Percentiles rank a stretch among this genome's conserved stretches.
These are phyloP conservation scores for Aspergillus taichungensis DNA, from an alignment of 495 filamentous ascomycete genomes.

Conservation along the genomic window DNA sequence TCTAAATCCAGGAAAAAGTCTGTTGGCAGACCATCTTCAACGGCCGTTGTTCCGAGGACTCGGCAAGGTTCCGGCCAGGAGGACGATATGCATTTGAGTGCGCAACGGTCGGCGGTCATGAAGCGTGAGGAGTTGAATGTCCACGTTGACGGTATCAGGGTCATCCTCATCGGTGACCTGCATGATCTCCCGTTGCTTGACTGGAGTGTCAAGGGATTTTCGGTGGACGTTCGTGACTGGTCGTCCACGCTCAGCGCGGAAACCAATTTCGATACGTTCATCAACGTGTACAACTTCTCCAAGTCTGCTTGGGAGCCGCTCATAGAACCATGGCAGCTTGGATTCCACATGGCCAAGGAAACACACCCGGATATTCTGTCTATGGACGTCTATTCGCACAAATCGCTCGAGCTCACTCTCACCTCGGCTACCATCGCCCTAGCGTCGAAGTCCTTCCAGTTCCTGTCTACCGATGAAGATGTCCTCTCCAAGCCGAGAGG, in stretches of 20 bases:
- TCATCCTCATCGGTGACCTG: constrained; percentile 89
- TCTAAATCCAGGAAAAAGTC: constrained; percentile 49
- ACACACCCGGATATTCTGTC: constrained; percentile 65
- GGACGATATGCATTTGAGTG: constrained; percentile 11
- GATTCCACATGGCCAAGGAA: constrained; percentile 79
- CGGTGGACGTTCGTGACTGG: constrained; percentile 79
- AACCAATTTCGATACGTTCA: constrained; percentile 80
- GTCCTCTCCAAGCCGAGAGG: constrained; percentile 90
- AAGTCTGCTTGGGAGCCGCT: constrained; percentile 98
- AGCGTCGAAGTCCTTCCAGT: constrained; percentile 83
- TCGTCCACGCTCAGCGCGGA: constrained; percentile 79
- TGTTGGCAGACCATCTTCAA: constrained; percentile 56
- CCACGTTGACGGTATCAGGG: constrained; percentile 75
- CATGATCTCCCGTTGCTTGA: constrained; percentile 93
- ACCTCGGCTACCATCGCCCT: constrained; percentile 92
- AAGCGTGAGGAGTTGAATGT: constrained; percentile 80
- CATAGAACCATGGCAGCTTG: constrained; percentile 92
- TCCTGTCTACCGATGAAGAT: constrained; percentile 82
- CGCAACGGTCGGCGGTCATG: constrained; percentile 46
- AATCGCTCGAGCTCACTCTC: constrained; percentile 81
- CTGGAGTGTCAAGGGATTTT: constrained; percentile 87
- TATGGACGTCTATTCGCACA: constrained; percentile 78
- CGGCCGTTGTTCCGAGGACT: constrained; percentile 35
- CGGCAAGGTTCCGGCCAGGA: constrained; percentile 30
- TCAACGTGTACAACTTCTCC: constrained; percentile 97